phyloP scores from a whole-genome alignment of 2,329 filamentous ascomycete species.

The Sarocladium brachiariae region DNA sequence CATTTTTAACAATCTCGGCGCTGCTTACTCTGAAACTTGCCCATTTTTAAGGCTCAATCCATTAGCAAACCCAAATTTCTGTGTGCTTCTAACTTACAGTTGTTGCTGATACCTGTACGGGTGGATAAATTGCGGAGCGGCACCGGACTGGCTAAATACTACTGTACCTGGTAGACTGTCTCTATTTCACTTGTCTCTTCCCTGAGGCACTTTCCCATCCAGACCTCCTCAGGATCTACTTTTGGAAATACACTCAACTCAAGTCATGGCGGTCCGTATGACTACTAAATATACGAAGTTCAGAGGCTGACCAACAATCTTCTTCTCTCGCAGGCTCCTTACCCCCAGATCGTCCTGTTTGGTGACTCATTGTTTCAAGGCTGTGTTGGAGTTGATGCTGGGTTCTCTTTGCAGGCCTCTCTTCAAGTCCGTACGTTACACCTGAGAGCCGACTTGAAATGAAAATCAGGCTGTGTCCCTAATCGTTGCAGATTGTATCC shows the following conservation, averaged over 20 bases:
- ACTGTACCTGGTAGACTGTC: no score
- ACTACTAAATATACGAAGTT: background rate
- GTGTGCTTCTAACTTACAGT: background rate
- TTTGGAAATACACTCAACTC: no score
- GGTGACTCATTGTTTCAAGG: slow-evolving; percentile 84
- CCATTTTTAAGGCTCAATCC: no score
- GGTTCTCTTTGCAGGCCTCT: slow-evolving; percentile 68
- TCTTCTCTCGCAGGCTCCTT: slow-evolving; percentile 37
- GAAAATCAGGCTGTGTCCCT: slow-evolving; percentile 4
- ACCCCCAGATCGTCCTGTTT: slow-evolving; percentile 74
- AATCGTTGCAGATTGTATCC: slow-evolving; percentile 54
- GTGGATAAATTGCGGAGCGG: slow-evolving; percentile 4
- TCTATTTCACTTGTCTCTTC: no score
- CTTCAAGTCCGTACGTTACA: slow-evolving; percentile 57
- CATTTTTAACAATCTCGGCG: no score
- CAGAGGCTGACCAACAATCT: background rate
- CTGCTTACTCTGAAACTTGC: no score
- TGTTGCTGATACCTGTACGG: background rate
- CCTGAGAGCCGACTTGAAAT: background rate
- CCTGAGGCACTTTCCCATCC: background rate
- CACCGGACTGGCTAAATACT: background rate
- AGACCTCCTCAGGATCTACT: background rate
- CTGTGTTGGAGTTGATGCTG: slow-evolving; percentile 51
- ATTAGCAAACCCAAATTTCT: background rate
- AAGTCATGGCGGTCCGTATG: background rate